phyloP scores from a whole-genome alignment of 108 stramenopile genomes.

The Pseudonitzschia multiseries region DNA sequence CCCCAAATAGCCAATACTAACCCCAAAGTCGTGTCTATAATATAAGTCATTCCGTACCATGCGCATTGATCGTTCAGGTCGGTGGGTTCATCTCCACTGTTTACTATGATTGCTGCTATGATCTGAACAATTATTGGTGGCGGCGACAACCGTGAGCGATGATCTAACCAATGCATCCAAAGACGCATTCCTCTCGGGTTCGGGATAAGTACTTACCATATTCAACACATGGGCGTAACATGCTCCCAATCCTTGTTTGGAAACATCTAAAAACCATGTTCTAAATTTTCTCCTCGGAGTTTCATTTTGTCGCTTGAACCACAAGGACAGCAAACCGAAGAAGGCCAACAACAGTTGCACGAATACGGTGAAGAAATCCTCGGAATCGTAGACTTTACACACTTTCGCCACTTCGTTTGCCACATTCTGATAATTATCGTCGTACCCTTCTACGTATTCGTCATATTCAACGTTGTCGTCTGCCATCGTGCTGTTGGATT shows the following conservation, averaged over 20 bases:
- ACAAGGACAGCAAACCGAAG: slow-evolving; percentile 73
- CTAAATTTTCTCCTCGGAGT: slow-evolving; percentile 66
- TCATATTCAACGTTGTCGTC: slow-evolving; percentile 24
- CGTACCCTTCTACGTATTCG: background rate
- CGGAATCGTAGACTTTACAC: slow-evolving; percentile 80
- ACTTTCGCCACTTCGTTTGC: slow-evolving; percentile 17
- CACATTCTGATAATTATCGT: background rate
- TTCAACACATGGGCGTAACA: slow-evolving; percentile 89
- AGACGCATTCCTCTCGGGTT: background rate
- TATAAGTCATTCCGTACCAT: slow-evolving; percentile 89
- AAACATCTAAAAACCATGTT: slow-evolving; percentile 88
- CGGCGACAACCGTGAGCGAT: background rate
- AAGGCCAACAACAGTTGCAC: slow-evolving; percentile 78
- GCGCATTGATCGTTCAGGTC: slow-evolving; percentile 86
- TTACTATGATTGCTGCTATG: slow-evolving; percentile 76
- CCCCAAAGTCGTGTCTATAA: slow-evolving; percentile 88
- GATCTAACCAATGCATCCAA: background rate
- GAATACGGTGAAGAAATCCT: slow-evolving; percentile 80
- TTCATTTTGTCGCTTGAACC: slow-evolving; percentile 79
- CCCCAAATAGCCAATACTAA: slow-evolving; percentile 72
- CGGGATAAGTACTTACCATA: slow-evolving; percentile 49
- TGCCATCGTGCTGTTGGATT: slow-evolving; percentile 5
- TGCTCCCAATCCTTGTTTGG: slow-evolving; percentile 86
- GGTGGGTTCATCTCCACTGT: slow-evolving; percentile 51
- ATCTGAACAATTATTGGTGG: slow-evolving; percentile 26